These are phyloP conservation scores for Cercophora samala DNA, from an alignment of 495 filamentous ascomycete genomes.

Conservation along the genomic window DNA sequence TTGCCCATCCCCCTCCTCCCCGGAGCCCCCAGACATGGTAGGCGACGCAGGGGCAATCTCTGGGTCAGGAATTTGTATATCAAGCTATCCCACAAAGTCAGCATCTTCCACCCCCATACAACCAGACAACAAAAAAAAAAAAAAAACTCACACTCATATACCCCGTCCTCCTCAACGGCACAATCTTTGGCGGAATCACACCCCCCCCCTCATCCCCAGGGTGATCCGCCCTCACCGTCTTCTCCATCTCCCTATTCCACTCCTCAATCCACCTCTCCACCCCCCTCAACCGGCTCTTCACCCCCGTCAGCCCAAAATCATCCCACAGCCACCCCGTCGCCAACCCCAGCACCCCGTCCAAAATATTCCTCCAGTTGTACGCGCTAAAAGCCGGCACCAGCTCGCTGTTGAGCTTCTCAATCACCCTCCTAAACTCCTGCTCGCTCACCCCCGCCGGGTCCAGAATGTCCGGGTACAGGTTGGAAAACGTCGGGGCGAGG, in stretches of 20 bases:
- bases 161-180: constrained; percentile 74
- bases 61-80: constrained; percentile 39
- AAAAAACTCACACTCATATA: constrained; percentile 74
- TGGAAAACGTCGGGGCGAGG: constrained; percentile 87
- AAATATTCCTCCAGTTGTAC: constrained; percentile 62
- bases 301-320: constrained; percentile 69
- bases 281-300: constrained; percentile 62
- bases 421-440: constrained; percentile 74
- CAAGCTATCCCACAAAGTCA: constrained; percentile 28
- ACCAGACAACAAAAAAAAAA: background rate
- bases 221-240: constrained; percentile 49
- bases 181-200: constrained; percentile 61
- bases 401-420: constrained; percentile 71
- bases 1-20: constrained; percentile 14
- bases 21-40: constrained; percentile 27
- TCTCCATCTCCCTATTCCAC: constrained; percentile 69
- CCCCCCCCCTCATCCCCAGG: constrained; percentile 31
- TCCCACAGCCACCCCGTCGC: constrained; percentile 93
- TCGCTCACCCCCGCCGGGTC: constrained; percentile 77
- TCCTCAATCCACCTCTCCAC: constrained; percentile 76
- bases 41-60: constrained; percentile 36
- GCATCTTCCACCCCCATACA: background rate
- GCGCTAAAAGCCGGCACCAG: constrained; percentile 72
- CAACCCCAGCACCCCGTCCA: constrained; percentile 73
- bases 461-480: constrained; percentile 92